Base-by-base conservation (phyloP, 768 basidiomycete genomes). In the Dioszegia aurantiaca region DNA sequence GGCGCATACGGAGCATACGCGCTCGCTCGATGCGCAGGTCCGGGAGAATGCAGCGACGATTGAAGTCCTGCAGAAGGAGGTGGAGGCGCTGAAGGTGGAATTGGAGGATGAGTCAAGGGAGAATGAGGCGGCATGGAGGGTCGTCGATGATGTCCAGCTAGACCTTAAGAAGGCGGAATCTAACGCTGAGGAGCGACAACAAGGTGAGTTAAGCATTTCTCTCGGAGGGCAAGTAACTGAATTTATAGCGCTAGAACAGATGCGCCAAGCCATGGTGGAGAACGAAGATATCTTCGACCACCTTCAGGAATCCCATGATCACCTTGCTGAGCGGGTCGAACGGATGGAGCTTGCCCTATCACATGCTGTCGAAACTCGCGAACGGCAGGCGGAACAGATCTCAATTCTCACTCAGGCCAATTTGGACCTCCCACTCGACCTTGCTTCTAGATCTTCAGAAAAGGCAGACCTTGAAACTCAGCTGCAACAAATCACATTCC, bases 281-380 rank as follows among this genome's bases (percentile, higher is more conserved):
- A 71, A 68, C 57, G 67, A 71, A 45, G 61, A 63, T 12, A 59
- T 56, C 40, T 63, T 64, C 40, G 62, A 66, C 17, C 41, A 44
- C 2, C 47, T 71, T 5, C 63, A 68, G 43, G 49, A 53, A 5
- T 58, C 63, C 0, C 62, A 71, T 42, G 67, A 66, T 27, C 19
- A 49, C 0, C 53, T 66, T 1, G 61, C 63, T 3, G 62, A 65
- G 23, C 57, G 52, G 31, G 55, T 41, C 31, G 37, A 26, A 23
- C 19, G 51, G 51, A 40, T 40, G 51, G 51, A 53, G 17, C 11
- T 53, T 21, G 51, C 24, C 3, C 39, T 53, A 2, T 40, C 51
- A 23, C 8, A 53, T 19, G n/a, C 17, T 23, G 37, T 37, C 24
- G 36, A 40, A 1, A 17, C 27, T 1, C 51, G 51, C 6, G 40